Evolutionary conservation across 371 early-diverging fungal genomes (phyloP), one percentile per base, ranked within the genome.

Genomic region (Encephalitozoon hellem): DNA sequence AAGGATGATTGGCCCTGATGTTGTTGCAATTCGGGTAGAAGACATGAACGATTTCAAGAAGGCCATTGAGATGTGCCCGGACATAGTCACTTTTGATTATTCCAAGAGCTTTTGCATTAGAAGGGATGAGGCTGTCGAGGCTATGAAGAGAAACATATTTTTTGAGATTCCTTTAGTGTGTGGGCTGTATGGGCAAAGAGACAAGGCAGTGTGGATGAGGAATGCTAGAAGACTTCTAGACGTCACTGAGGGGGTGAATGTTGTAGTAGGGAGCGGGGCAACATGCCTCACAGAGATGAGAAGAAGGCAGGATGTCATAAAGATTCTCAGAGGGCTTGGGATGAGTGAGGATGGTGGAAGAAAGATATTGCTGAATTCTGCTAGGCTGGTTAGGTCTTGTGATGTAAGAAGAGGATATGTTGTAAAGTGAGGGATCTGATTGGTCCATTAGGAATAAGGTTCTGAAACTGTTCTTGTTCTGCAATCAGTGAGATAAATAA

Each of bases 61-160:
- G 30, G 41, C 26, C n/a, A 25, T 32, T 21, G 42, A 49, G 42
- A 28, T 49, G 30, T 6, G 34, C 21, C 43, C 64, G 23, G 77
- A 77, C 45, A 9, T 77, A 12, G 54, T 77, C 28, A 54, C 67
- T 39, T 55, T 77, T 25, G 77, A 77, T 38, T 59, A 59, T 51
- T 28, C 41, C 25, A 43, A 12, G 28, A 47, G 39, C 8, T 21
- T 21, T 4, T 25, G 18, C 1, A 8, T 45, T 34, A 47, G n/a
- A 71, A 67, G 32, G 21, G 38, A 18, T 38, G 66, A 53, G 30
- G 25, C 18, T 15, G 28, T 23, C 2, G 52, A 67, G 3, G 54
- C 38, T 12, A 67, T 59, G 23, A 51, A 67, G 43, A 69, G 38
- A 51, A 63, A 72, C 41, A 38, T 77, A 30, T 77, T 72, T 47